Evolutionary conservation across 2,329 filamentous ascomycete species (phyloP).

Genomic region (Claviceps paspali): DNA sequence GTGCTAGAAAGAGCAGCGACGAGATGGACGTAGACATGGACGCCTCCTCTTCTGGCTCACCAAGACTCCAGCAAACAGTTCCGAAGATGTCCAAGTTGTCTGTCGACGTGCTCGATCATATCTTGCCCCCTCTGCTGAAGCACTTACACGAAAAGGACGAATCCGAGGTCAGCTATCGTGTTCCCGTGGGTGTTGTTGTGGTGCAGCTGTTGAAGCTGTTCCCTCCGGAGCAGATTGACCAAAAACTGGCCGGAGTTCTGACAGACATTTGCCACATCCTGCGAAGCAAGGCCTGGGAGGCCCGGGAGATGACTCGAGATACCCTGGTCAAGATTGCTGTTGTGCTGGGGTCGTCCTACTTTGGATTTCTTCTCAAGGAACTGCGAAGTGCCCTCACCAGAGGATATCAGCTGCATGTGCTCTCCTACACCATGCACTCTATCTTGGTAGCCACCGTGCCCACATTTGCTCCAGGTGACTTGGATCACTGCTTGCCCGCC

Average conservation of each 20-base stretch:
- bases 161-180: constrained; percentile 79
- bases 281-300: constrained; percentile 74
- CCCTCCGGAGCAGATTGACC: constrained; percentile 54
- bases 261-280: constrained; percentile 90
- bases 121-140: constrained; percentile 64
- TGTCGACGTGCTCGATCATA: constrained; percentile 56
- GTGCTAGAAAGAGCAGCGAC: constrained; percentile 18
- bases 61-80: constrained; percentile 45
- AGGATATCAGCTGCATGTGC: constrained; percentile 86
- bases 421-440: constrained; percentile 89
- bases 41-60: constrained; percentile 12
- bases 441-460: constrained; percentile 66
- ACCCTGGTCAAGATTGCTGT: constrained; percentile 73
- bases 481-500: constrained; percentile 72
- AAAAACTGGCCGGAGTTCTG: constrained; percentile 65
- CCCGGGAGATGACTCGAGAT: constrained; percentile 78
- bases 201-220: constrained; percentile 77
- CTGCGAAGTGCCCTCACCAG: constrained; percentile 65
- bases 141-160: constrained; percentile 94
- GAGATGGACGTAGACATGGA: constrained; percentile 27
- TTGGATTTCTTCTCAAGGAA: constrained; percentile 89
- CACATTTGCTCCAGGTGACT: constrained; percentile 60
- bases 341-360: constrained; percentile 65
- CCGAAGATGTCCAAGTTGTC: constrained; percentile 53
- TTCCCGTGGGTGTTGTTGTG: constrained; percentile 77